phyloP scores from a whole-genome alignment of 1,284 basidiomycete species.

The Chondrostereum purpureum region DNA sequence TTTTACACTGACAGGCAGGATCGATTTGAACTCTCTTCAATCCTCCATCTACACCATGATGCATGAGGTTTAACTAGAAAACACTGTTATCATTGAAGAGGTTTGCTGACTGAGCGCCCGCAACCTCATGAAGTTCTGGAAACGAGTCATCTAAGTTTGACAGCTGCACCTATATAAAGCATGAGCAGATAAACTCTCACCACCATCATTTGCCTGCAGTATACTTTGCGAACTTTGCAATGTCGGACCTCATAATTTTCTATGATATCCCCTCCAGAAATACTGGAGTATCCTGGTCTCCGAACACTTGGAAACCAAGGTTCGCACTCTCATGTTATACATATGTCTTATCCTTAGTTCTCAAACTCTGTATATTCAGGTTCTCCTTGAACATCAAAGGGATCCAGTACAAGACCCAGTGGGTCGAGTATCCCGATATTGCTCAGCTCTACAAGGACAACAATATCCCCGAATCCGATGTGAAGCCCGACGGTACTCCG shows the following conservation, averaged over 20 bases:
- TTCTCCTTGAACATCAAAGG: conserved; percentile 31
- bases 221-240: too few species aligned
- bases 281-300: not conserved
- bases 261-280: not conserved
- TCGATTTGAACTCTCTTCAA: too few species aligned
- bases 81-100: too few species aligned
- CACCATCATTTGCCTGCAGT: too few species aligned
- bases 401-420: conserved; percentile 33
- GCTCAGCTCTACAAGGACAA: conserved; percentile 27
- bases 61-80: too few species aligned
- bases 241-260: not conserved
- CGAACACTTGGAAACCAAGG: conserved; percentile 2
- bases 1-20: too few species aligned
- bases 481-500: conserved; percentile 22
- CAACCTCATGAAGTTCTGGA: too few species aligned
- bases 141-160: too few species aligned
- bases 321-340: not conserved
- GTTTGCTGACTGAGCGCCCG: too few species aligned
- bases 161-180: too few species aligned
- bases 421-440: conserved; percentile 36
- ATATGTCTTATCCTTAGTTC: not conserved
- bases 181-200: too few species aligned
- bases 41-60: too few species aligned
- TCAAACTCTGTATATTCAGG: not conserved
- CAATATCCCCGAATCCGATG: conserved; percentile 25